phyloP scores from a whole-genome alignment of 192 early-diverging fungal species.

The Ambispora gerdemannii region DNA sequence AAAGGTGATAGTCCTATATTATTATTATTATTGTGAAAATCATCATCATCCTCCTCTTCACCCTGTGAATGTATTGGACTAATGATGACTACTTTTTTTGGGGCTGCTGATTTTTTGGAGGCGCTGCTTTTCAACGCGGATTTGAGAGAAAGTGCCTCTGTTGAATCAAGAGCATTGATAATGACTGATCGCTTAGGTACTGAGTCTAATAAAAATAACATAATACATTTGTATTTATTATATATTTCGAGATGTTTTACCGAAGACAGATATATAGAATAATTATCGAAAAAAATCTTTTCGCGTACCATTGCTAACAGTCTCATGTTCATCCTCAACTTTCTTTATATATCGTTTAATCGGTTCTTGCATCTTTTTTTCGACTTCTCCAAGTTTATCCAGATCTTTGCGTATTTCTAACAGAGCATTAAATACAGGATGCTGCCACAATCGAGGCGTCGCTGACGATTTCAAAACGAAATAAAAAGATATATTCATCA shows the following conservation, averaged over 20 bases:
- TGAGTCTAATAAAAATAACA: neutral
- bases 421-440: slow-evolving; percentile 84
- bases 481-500: slow-evolving; percentile 89
- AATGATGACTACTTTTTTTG: neutral
- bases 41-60: neutral
- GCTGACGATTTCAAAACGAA: slow-evolving; percentile 63
- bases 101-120: neutral
- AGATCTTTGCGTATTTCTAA: slow-evolving; percentile 70
- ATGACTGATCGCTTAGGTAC: neutral
- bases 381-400: slow-evolving; percentile 64
- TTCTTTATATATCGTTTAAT: slow-evolving; percentile 49
- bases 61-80: neutral
- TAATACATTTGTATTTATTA: slow-evolving; percentile 15
- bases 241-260: neutral
- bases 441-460: slow-evolving; percentile 59
- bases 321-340: slow-evolving; percentile 22
- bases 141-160: neutral
- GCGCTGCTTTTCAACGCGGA: neutral
- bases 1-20: neutral
- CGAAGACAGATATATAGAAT: too few relatives aligned
- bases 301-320: too few relatives aligned
- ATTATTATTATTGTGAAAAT: neutral
- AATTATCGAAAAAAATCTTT: too few relatives aligned
- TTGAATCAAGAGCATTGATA: neutral
- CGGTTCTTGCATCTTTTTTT: slow-evolving; percentile 51